phyloP scores from a whole-genome alignment of 768 basidiomycete genomes.

The Melanogaster broomeanus region DNA sequence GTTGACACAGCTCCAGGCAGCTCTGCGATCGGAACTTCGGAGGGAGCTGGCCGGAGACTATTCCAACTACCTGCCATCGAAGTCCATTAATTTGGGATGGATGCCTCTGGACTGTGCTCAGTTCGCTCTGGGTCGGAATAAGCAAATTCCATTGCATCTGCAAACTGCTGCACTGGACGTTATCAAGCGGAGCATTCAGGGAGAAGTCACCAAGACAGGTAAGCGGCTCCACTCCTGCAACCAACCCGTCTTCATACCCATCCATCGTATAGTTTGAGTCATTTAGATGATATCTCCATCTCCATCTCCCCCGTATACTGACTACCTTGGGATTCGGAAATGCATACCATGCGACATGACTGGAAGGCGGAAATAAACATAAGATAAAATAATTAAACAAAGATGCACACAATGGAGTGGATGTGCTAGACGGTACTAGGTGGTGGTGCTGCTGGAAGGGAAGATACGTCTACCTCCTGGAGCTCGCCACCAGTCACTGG shows the following conservation, averaged over 20 bases:
- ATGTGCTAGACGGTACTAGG: conserved; percentile 6
- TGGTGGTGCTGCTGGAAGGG: background rate
- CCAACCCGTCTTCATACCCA: background rate
- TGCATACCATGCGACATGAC: background rate
- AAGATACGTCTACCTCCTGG: conserved; percentile 4
- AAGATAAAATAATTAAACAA: conserved; percentile 24
- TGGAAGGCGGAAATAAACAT: conserved; percentile 29
- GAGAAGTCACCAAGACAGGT: conserved; percentile 11
- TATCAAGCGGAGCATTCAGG: conserved; percentile 26
- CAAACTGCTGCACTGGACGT: conserved; percentile 43
- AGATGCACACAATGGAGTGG: conserved; percentile 10
- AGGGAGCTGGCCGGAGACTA: conserved; percentile 55
- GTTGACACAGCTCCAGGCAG: background rate
- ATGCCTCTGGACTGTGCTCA: conserved; percentile 44
- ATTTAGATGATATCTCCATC: background rate
- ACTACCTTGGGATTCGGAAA: background rate
- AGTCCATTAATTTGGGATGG: conserved; percentile 28
- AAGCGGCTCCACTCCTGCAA: background rate
- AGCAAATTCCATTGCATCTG: conserved; percentile 40
- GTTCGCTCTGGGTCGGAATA: conserved; percentile 43
- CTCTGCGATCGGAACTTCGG: conserved; percentile 25
- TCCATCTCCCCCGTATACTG: background rate
- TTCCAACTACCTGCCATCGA: conserved; percentile 40
- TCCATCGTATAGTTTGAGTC: background rate
- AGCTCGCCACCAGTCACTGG: conserved; percentile 3